Evolutionary conservation across 176 grass and related monocot species (phyloP), one percentile per base, ranked within the genome.

Genomic region (Thalia dealbata): DNA sequence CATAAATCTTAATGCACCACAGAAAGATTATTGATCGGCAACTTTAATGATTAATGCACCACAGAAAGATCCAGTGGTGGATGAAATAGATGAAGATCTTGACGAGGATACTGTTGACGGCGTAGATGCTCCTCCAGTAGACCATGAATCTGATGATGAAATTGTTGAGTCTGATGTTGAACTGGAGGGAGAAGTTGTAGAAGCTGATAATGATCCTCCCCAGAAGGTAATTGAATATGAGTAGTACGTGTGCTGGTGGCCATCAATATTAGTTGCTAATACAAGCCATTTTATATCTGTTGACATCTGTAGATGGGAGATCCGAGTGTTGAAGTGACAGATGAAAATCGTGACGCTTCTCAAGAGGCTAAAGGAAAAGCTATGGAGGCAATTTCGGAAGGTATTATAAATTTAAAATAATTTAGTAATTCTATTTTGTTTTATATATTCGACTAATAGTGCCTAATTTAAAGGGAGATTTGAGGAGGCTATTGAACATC

Each of bases 121-220:
- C 73, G 83, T 85, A 67, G 75, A 60, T 76, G 58, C 75, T 51
- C 86, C 87, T 64, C 83, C 86, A 28, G 93, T 92, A 73, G 84
- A 86, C 44, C 82, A 97, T 67, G 93, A 97, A 55, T 87, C 89
- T 50, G 93, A 97, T 78, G 82, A 97, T 78, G 93, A 97, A 11
- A 90, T 92, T 67, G 73, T 88, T 70, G 93, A 97, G 55, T 97
- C 93, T 67, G 93, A 97, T 75, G 80, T 97, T 67, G 93, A 97
- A 67, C 79, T 97, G 24, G 90, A 97, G 64, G 81, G 79, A 16
- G 93, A 96, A 73, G 82, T 82, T 82, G 85, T 97, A 21, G 76
- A 86, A 72, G 79, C 93, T 80, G 87, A 97, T 79, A 79, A 97
- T 76, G 89, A 97, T 48, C 71, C 82, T 69, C 87, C 89, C 1